These are phyloP conservation scores for Talaromyces sp. DNA, from an alignment of 2,329 filamentous ascomycete genomes.

Conservation along the genomic window DNA sequence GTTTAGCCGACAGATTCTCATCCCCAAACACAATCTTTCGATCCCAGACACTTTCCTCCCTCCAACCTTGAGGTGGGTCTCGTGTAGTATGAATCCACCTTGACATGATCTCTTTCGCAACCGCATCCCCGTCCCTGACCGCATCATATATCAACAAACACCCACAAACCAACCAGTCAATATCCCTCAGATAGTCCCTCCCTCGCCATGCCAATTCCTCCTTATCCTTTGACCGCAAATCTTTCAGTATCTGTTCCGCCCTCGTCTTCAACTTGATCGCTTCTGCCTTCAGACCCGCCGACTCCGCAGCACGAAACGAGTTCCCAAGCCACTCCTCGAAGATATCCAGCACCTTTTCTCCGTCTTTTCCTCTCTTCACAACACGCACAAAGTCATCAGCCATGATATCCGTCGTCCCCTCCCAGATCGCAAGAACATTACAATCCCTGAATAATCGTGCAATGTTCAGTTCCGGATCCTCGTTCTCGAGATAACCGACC, in stretches of 20 bases:
- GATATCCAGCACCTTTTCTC: constrained; percentile 17
- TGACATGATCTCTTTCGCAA: constrained; percentile 24
- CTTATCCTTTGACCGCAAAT: constrained; percentile 12
- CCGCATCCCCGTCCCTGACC: constrained; percentile 28
- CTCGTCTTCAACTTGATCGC: constrained; percentile 46
- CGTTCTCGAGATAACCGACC: constrained; percentile 32
- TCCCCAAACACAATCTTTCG: constrained; percentile 19
- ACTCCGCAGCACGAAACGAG: constrained; percentile 33
- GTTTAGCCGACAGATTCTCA: not conserved
- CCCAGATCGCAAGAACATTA: constrained; percentile 55
- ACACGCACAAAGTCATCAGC: constrained; percentile 49
- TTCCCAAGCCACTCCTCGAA: constrained; percentile 44
- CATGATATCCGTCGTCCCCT: constrained; percentile 68
- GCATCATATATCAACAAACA: constrained; percentile 32
- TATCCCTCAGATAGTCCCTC: constrained; percentile 28
- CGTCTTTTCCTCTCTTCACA: constrained; percentile 6
- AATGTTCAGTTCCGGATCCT: constrained; percentile 61
- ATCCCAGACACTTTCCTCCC: constrained; percentile 15
- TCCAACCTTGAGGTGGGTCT: constrained; percentile 4
- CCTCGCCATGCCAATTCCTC: constrained; percentile 30
- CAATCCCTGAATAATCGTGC: constrained; percentile 63
- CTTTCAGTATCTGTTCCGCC: constrained; percentile 29
- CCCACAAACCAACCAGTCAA: constrained; percentile 31
- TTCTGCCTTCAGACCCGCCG: not conserved
- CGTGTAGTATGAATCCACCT: constrained; percentile 15